Evolutionary conservation across 768 basidiomycete genomes (phyloP), one percentile per base, ranked within the genome.

Genomic region (Lactarius deliciosus): DNA sequence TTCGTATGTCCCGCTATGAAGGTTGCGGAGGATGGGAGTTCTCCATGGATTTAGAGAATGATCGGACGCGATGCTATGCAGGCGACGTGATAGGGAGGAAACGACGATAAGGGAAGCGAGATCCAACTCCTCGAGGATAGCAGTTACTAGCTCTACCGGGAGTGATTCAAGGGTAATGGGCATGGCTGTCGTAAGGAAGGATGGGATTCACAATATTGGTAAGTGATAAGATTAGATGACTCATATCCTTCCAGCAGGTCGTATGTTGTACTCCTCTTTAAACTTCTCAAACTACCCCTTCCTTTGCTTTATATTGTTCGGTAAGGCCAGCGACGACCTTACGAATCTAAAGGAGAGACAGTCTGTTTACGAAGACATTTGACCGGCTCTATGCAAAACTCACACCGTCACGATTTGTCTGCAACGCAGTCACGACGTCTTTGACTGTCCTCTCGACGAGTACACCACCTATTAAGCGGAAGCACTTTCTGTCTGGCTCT

Each of bases 371-470:
- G 57, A 65, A 41, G 63, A 40, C n/a, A 34, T 6, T 45, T 25
- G 7, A 61, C 54, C 55, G 43, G 70, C 16, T 25, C 53, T 68
- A 25, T 53, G 25, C 6, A 30, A 18, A 2, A 79, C 89, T 69
- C 73, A 96, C 94, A 66, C 93, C 92, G 73, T 94, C 89, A 60
- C 85, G 82, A 73, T 95, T 98, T n/a, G 89, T 92, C 76, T 92
- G 86, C 54, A 99, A 79, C 34, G 90, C 87, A 43, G 97, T 96
- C 43, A 92, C 88, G 59, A 98, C 93, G 71, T 98, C 96, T 74
- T 90, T 88, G 56, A 98, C 97, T 2, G 96, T 98, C 57, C 96
- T 84, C 75, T 98, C 95, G 34, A 98, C 96, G 18, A 99, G 83
- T 7, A 97, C 89, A 34, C 96, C 96, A 6, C 97, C 97, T 69